Evolutionary conservation across 1,284 basidiomycete species (phyloP).

Genomic region (Porogramme epimiltina): DNA sequence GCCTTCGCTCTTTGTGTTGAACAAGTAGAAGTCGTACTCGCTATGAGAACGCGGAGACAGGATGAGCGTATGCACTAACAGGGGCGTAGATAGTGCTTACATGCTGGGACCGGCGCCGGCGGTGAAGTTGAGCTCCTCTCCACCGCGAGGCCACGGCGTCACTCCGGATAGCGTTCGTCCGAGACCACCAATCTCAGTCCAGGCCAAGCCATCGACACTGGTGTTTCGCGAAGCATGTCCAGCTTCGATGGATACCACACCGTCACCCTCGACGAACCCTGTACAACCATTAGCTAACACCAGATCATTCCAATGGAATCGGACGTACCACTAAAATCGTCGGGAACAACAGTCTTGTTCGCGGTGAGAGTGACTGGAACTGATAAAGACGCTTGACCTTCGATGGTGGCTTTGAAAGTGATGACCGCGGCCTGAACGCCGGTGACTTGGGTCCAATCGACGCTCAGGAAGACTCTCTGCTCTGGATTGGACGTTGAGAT

Average conservation of each 20-base stretch:
- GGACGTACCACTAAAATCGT: slow-evolving; percentile 50
- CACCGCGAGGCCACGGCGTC: slow-evolving; percentile 60
- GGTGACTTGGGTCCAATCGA: slow-evolving; percentile 61
- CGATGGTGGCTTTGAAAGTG: slow-evolving; percentile 48
- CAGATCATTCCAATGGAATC: not conserved
- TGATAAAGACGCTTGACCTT: slow-evolving; percentile 37
- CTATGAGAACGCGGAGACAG: not conserved
- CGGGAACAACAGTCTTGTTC: slow-evolving; percentile 38
- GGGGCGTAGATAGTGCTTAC: slow-evolving; percentile 35
- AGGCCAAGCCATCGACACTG: slow-evolving; percentile 51
- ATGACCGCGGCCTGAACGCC: slow-evolving; percentile 46
- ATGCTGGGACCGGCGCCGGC: slow-evolving; percentile 63
- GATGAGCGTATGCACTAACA: not conserved
- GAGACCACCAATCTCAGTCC: slow-evolving; percentile 61
- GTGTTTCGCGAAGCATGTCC: slow-evolving; percentile 56
- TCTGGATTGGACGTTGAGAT: slow-evolving; percentile 53
- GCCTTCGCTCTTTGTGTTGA: slow-evolving; percentile 46
- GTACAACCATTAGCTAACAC: not conserved
- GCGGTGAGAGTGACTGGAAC: slow-evolving; percentile 45
- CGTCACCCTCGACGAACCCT: slow-evolving; percentile 68
- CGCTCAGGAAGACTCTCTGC: slow-evolving; percentile 54
- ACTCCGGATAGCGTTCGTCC: slow-evolving; percentile 62
- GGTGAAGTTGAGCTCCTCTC: slow-evolving; percentile 53
- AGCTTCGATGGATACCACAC: slow-evolving; percentile 67
- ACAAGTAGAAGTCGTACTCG: slow-evolving; percentile 66